Percentiles rank a stretch among this genome's conserved stretches.
phyloP scores from a whole-genome alignment of 192 early-diverging fungal species.

The Umbelopsis vinacea region DNA sequence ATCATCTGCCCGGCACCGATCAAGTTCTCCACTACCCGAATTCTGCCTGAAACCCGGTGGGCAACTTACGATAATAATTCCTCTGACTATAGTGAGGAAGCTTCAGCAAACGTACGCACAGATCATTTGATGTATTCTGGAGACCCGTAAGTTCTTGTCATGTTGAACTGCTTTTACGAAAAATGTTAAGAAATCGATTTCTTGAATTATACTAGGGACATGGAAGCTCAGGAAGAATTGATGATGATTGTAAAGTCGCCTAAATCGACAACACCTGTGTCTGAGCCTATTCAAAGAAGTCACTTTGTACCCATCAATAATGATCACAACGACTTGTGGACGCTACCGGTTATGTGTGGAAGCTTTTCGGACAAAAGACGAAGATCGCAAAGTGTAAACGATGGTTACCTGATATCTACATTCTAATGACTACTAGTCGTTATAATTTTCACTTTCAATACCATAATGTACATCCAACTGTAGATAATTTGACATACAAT shows the following conservation, averaged over 20 bases:
- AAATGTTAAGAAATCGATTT: no score
- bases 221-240: constrained; percentile 15
- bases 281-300: background rate
- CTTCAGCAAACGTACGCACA: background rate
- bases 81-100: background rate
- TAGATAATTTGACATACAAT: background rate
- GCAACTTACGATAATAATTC: no score
- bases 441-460: no score
- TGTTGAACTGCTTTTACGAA: background rate
- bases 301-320: background rate
- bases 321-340: background rate
- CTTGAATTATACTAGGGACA: background rate
- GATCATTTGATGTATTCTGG: background rate
- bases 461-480: background rate
- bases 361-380: background rate
- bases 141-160: background rate
- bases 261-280: background rate
- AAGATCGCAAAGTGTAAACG: constrained; percentile 3
- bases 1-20: constrained; percentile 1
- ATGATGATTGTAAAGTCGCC: background rate
- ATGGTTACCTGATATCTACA: background rate
- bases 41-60: no score
- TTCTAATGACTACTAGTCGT: background rate
- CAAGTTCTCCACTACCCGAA: background rate
- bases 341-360: background rate